phyloP scores from a whole-genome alignment of 2,329 filamentous ascomycete genomes.

The Pseudopyrenochaeta lycopersici region DNA sequence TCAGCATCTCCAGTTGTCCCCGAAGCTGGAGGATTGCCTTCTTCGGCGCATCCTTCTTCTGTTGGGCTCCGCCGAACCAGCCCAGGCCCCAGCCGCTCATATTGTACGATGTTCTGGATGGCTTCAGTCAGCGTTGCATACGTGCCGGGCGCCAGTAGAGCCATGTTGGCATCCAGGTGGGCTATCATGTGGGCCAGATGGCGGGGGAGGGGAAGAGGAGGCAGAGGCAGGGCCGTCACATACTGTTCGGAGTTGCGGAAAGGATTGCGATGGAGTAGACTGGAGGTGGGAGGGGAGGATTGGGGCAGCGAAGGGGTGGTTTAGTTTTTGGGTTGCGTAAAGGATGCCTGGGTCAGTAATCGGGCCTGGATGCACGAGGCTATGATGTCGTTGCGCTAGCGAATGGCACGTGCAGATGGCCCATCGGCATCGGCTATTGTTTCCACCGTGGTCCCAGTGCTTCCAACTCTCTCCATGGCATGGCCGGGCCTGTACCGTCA shows the following conservation, averaged over 20 bases:
- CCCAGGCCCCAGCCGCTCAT: conserved; percentile 62
- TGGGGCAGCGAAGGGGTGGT: conserved; percentile 16
- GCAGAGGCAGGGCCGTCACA: conserved; percentile 18
- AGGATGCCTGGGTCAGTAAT: conserved; percentile 29
- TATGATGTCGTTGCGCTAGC: conserved; percentile 37
- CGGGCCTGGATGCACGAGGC: conserved; percentile 26
- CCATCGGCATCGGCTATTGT: conserved; percentile 15
- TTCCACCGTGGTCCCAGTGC: conserved; percentile 18
- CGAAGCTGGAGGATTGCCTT: conserved; percentile 92
- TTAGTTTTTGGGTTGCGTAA: conserved; percentile 13
- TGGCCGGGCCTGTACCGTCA: conserved; percentile 64
- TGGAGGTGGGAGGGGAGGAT: not conserved
- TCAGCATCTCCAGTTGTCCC: conserved; percentile 93
- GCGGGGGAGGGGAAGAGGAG: conserved; percentile 25
- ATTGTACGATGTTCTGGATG: conserved; percentile 9
- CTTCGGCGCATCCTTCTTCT: conserved; percentile 93
- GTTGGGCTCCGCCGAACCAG: conserved; percentile 89
- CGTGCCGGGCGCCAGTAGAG: not conserved
- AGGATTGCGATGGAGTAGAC: not conserved
- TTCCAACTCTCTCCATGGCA: conserved; percentile 13
- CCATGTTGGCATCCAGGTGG: conserved; percentile 4
- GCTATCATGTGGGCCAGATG: conserved; percentile 19
- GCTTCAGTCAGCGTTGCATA: conserved; percentile 5
- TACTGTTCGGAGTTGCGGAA: conserved; percentile 11
- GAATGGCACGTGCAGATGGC: conserved; percentile 20